Percentiles rank a stretch among this genome's conserved stretches.
phyloP scores from a whole-genome alignment of 1,139 yeast species.

The Barnettozyma hawaiiensis region DNA sequence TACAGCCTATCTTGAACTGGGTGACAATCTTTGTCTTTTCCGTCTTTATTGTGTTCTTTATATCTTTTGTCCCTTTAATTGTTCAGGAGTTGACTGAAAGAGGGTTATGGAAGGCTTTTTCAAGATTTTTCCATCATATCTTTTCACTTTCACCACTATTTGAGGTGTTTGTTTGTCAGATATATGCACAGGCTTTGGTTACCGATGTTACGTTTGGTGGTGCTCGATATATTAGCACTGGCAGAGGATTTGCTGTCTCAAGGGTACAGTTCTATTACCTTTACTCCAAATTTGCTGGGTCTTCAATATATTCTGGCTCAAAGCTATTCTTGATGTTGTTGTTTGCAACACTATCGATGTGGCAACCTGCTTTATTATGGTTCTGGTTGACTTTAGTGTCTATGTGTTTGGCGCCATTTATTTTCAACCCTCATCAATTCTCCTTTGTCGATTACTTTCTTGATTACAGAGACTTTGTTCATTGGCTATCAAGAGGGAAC shows the following conservation, averaged over 20 bases:
- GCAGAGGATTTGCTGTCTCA: slow-evolving; percentile 77
- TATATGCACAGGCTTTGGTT: slow-evolving; percentile 66
- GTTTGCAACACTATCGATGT: slow-evolving; percentile 62
- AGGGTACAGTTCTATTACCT: slow-evolving; percentile 54
- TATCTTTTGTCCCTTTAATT: slow-evolving; percentile 73
- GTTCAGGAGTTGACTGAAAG: slow-evolving; percentile 78
- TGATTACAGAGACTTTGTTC: slow-evolving; percentile 60
- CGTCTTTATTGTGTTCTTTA: slow-evolving; percentile 76
- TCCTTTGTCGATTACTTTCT: slow-evolving; percentile 60
- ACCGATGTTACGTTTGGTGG: slow-evolving; percentile 76
- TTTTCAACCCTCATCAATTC: slow-evolving; percentile 87
- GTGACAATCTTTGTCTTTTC: slow-evolving; percentile 74
- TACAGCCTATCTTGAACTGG: slow-evolving; percentile 76
- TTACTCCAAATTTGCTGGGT: slow-evolving; percentile 58
- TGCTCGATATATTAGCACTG: slow-evolving; percentile 79
- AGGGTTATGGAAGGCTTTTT: slow-evolving; percentile 59
- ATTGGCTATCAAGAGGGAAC: slow-evolving; percentile 70
- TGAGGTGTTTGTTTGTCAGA: slow-evolving; percentile 84
- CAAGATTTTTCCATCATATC: slow-evolving; percentile 58
- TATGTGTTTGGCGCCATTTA: slow-evolving; percentile 68
- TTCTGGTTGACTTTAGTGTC: slow-evolving; percentile 75
- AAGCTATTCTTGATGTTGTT: slow-evolving; percentile 50
- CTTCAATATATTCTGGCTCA: slow-evolving; percentile 64
- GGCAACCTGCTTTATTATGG: slow-evolving; percentile 79
- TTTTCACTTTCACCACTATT: slow-evolving; percentile 74